Evolutionary conservation across 2,329 filamentous ascomycete genomes (phyloP), one percentile per base, ranked within the genome.

Genomic region (Fusarium zealandicum): DNA sequence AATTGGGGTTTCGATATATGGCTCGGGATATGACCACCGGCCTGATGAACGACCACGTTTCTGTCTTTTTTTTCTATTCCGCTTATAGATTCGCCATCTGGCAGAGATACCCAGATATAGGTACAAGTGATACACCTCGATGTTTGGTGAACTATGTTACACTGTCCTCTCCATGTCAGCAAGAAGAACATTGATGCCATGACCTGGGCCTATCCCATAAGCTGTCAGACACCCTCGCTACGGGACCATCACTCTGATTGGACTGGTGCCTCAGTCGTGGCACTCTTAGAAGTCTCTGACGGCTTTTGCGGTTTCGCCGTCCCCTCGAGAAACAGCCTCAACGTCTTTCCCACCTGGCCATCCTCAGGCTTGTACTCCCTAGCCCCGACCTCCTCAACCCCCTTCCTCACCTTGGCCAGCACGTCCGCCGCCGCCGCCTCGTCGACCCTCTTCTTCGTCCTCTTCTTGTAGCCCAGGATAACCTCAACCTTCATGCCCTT

Each of bases 401-500:
- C 64, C 13, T 76, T 75, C 53, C 65, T 61, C 7, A 82, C 67
- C 39, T 60, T 70, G 38, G 54, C 59, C 22, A 93, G 65, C 37
- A 93, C 71, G 18, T 73, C 79, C 55, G 81, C 71, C 16, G 84
- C 85, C 73, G 93, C 87, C 18, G 86, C 83, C 31, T 68, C 66
- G 1, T 89, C 85, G 51, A 79, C 79, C 58, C 82, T 79, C 61
- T 81, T 80, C 53, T 80, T 80, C 65, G 81, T 83, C 80, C 88
- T 93, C 71, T 83, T 83, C 52, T 70, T 72, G 33, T 57, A 60
- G n/a, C 85, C 84, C 41, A 97, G 66, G 46, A 88, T 67, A 10
- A 97, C 69, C 70, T 95, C 88, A 16, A 97, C 91, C 69, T 81
- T 86, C 70, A 83, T 82, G 1, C 92, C 92, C 72, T 91, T 90